phyloP scores from a whole-genome alignment of 2,329 filamentous ascomycete species.

The Aspergillus quadricinctus region DNA sequence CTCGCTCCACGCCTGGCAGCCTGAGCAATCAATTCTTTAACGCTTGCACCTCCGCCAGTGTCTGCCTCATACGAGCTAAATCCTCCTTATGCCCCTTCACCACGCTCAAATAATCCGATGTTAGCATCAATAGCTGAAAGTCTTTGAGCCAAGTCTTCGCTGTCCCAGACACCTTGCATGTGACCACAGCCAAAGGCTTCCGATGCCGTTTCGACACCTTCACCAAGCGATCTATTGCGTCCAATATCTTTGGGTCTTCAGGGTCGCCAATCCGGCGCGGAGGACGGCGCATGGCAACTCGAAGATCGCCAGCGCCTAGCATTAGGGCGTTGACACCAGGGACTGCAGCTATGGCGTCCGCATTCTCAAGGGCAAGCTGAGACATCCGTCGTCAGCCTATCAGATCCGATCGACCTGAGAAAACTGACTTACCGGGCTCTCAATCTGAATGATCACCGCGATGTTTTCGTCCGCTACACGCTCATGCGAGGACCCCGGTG shows the following conservation, averaged over 20 bases:
- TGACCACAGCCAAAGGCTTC: too few relatives aligned
- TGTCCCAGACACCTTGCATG: too few relatives aligned
- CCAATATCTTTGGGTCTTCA: not conserved
- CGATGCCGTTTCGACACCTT: too few relatives aligned
- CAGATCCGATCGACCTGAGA: not conserved
- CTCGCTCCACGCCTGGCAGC: too few relatives aligned
- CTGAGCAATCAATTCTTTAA: too few relatives aligned
- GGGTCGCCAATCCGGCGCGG: not conserved
- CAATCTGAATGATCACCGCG: not conserved
- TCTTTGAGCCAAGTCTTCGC: too few relatives aligned
- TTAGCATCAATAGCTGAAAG: too few relatives aligned
- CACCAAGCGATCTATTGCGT: not conserved
- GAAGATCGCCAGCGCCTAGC: not conserved
- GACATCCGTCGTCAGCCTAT: not conserved
- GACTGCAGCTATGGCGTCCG: not conserved
- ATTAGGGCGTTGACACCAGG: not conserved
- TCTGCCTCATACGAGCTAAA: too few relatives aligned
- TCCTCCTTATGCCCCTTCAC: too few relatives aligned
- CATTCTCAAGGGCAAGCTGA: not conserved
- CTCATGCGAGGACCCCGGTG: not conserved
- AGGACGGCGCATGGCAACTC: not conserved
- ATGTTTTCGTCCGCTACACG: not conserved
- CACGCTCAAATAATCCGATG: too few relatives aligned
- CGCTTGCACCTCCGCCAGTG: too few relatives aligned
- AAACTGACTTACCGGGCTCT: not conserved